Conservation (phyloP, 495 filamentous ascomycete genomes). For the Penicillium verhagenii region DNA sequence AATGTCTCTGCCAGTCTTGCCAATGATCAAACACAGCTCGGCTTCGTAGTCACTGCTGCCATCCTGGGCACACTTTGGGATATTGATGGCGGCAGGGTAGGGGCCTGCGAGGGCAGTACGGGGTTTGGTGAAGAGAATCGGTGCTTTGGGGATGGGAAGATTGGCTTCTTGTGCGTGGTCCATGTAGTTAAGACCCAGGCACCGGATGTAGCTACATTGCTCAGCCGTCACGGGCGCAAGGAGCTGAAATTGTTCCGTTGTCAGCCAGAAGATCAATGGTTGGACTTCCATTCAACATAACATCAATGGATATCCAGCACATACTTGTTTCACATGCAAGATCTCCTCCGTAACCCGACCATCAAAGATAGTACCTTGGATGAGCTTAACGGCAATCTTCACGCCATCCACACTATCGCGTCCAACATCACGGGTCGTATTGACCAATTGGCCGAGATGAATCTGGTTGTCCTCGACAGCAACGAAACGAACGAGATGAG, state of each 20-base stretch:
- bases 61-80: constrained; percentile 45
- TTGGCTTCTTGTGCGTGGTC: constrained; percentile 44
- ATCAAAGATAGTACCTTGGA: constrained; percentile 40
- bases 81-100: constrained; percentile 39
- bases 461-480: constrained; percentile 41
- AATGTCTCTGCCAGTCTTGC: constrained; percentile 40
- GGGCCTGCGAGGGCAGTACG: constrained; percentile 42
- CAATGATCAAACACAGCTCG: constrained; percentile 42
- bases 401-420: constrained; percentile 31
- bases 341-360: constrained; percentile 31
- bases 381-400: constrained; percentile 31
- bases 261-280: neutral
- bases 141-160: constrained; percentile 37
- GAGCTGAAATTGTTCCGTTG: constrained; percentile 15
- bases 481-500: constrained; percentile 46
- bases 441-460: constrained; percentile 42
- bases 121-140: constrained; percentile 49
- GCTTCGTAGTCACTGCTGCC: constrained; percentile 50
- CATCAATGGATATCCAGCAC: neutral
- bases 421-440: constrained; percentile 38
- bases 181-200: constrained; percentile 47
- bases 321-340: constrained; percentile 34
- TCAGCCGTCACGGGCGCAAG: constrained; percentile 34
- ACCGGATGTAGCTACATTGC: constrained; percentile 39
- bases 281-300: neutral